phyloP scores from a whole-genome alignment of 78 protist genomes.

The Dictyostelium firmibasis region DNA sequence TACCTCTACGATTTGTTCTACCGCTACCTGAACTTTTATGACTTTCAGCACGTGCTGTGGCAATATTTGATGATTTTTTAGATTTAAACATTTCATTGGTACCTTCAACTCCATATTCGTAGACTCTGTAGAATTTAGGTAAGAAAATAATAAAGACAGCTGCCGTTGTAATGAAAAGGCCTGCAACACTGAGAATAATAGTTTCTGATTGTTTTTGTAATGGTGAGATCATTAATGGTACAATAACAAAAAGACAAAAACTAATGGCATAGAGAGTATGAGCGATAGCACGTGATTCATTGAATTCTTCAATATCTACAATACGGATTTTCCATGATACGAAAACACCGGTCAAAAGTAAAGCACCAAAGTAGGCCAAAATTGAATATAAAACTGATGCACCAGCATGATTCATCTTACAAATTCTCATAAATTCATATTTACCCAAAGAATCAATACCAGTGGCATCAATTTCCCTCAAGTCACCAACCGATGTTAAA shows the following conservation, averaged over 20 bases:
- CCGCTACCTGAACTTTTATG: not conserved
- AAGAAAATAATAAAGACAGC: slow-evolving; percentile 8
- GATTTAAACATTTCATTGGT: not conserved
- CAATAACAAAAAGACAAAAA: slow-evolving; percentile 11
- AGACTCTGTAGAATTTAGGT: slow-evolving; percentile 41
- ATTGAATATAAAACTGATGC: not conserved
- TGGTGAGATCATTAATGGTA: slow-evolving; percentile 29
- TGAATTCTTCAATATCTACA: slow-evolving; percentile 60
- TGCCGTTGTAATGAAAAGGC: not conserved
- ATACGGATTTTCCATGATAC: slow-evolving; percentile 71
- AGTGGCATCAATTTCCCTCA: not conserved
- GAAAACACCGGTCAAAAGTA: slow-evolving; percentile 31
- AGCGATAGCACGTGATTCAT: slow-evolving; percentile 30
- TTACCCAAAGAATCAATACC: not conserved
- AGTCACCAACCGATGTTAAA: not conserved
- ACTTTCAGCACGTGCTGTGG: not conserved
- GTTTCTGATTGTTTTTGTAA: slow-evolving; percentile 11
- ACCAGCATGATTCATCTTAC: not conserved
- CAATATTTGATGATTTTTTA: not conserved
- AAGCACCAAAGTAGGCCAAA: slow-evolving; percentile 14
- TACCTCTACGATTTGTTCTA: not conserved
- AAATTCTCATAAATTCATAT: slow-evolving; percentile 34
- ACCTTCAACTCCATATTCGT: not conserved
- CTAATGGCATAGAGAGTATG: slow-evolving; percentile 1
- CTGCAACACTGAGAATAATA: slow-evolving; percentile 20